Conservation (phyloP, 2,329 filamentous ascomycete genomes). For the Ceratocystis papillata region DNA sequence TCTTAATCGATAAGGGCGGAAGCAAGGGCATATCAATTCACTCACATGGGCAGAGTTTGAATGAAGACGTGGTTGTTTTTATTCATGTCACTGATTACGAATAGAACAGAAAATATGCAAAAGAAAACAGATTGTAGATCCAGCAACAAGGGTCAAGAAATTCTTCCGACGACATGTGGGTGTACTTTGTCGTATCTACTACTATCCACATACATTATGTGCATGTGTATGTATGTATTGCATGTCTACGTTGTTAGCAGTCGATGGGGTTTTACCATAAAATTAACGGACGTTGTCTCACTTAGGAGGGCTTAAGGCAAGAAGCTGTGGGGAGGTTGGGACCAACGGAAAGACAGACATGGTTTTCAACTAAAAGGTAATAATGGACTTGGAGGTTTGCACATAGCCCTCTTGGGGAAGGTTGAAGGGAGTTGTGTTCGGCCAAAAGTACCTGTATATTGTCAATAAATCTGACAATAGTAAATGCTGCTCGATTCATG, state of each 20-base stretch:
- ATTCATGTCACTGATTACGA: not conserved
- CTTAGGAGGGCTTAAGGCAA: not conserved
- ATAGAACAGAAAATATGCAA: not conserved
- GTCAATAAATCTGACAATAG: not conserved
- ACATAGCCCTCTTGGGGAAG: not conserved
- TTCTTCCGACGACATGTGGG: not conserved
- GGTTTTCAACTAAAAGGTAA: not conserved
- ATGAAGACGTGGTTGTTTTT: not conserved
- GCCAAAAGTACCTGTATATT: not conserved
- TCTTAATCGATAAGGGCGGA: not conserved
- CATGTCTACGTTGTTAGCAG: not conserved
- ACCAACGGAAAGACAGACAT: not conserved
- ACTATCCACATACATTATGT: not conserved
- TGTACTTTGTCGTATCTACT: not conserved
- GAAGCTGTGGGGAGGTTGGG: not conserved
- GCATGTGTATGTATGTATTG: not conserved
- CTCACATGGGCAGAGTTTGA: not conserved
- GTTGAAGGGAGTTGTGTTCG: not conserved
- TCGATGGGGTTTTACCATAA: not conserved
- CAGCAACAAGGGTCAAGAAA: not conserved
- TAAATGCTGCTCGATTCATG: not conserved
- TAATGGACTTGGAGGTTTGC: not conserved
- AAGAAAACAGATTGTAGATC: not conserved
- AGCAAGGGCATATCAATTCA: not conserved
- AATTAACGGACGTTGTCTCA: not conserved